Evolutionary conservation across 2,329 filamentous ascomycete genomes (phyloP).

Genomic region (Penicillium palitans): DNA sequence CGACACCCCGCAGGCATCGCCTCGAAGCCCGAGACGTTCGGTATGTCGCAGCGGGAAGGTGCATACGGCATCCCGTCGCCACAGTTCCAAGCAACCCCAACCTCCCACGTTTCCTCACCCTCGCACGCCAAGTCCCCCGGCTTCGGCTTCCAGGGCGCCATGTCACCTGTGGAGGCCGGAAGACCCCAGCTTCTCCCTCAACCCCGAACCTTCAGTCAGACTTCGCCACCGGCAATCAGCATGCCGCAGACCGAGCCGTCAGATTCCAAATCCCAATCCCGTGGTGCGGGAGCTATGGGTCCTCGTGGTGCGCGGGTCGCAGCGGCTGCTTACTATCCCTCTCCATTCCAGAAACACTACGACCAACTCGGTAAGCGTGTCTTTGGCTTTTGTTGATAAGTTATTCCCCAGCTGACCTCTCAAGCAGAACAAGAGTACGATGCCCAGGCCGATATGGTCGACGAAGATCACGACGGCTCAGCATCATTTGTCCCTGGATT

Average conservation of each 20-base stretch:
- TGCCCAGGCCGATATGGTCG: slow-evolving; percentile 82
- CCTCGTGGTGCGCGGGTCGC: slow-evolving; percentile 40
- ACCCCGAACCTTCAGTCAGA: slow-evolving; percentile 37
- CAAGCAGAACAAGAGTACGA: slow-evolving; percentile 93
- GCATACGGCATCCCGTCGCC: slow-evolving; percentile 58
- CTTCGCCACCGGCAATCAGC: slow-evolving; percentile 35
- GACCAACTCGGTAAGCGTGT: slow-evolving; percentile 87
- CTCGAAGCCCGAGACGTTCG: slow-evolving; percentile 60
- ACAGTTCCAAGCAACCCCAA: slow-evolving; percentile 76
- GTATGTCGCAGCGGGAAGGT: slow-evolving; percentile 52
- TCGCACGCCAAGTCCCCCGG: slow-evolving; percentile 63
- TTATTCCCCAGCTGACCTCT: slow-evolving; percentile 27
- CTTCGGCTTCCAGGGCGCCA: slow-evolving; percentile 59
- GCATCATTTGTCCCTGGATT: slow-evolving; percentile 64
- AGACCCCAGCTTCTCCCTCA: slow-evolving; percentile 50
- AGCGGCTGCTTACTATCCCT: slow-evolving; percentile 68
- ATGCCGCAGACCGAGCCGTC: slow-evolving; percentile 40
- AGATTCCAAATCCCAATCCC: slow-evolving; percentile 36
- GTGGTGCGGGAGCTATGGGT: slow-evolving; percentile 21
- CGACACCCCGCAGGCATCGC: slow-evolving; percentile 72
- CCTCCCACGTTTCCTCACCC: slow-evolving; percentile 73
- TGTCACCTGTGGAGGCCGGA: slow-evolving; percentile 55
- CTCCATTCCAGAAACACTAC: slow-evolving; percentile 90
- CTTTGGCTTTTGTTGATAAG: slow-evolving; percentile 57
- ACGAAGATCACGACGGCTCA: slow-evolving; percentile 72